Percentiles rank a stretch among this genome's conserved stretches.
These are phyloP conservation scores for Beauveria caledonica DNA, from an alignment of 2,329 filamentous ascomycete species.

Conservation along the genomic window DNA sequence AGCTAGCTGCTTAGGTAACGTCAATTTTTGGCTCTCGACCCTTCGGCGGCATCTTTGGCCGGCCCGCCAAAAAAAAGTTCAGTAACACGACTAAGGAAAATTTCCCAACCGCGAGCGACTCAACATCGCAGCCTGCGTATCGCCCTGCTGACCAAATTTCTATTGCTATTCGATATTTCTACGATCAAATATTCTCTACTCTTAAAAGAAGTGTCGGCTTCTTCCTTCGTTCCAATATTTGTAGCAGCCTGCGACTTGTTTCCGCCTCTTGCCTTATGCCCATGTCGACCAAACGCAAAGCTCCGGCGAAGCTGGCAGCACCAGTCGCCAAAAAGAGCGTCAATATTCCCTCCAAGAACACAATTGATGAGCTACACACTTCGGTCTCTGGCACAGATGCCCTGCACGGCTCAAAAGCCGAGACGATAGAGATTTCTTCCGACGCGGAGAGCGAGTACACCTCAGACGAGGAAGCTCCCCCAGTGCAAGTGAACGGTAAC, in stretches of 20 bases:
- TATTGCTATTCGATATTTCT: not conserved
- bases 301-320: constrained; percentile 46
- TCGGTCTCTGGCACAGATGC: constrained; percentile 39
- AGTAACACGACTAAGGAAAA: constrained; percentile 5
- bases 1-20: constrained; percentile 11
- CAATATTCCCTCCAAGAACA: constrained; percentile 39
- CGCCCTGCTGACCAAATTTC: not conserved
- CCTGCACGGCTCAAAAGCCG: constrained; percentile 28
- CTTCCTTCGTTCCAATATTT: not conserved
- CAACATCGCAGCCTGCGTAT: not conserved
- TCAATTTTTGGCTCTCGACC: not conserved
- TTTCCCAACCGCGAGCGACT: constrained; percentile 9
- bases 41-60: constrained; percentile 1
- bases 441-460: constrained; percentile 42
- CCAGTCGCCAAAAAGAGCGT: constrained; percentile 47
- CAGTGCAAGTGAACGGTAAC: constrained; percentile 12
- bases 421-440: constrained; percentile 51
- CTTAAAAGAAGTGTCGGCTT: not conserved
- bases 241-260: not conserved
- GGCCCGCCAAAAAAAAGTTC: constrained; percentile 16
- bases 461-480: constrained; percentile 32
- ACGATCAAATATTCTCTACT: not conserved
- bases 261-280: constrained; percentile 16
- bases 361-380: constrained; percentile 51
- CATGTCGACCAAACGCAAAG: constrained; percentile 57